Base-by-base conservation (phyloP, 1,139 yeast genomes). In the Barnettozyma hawaiiensis region DNA sequence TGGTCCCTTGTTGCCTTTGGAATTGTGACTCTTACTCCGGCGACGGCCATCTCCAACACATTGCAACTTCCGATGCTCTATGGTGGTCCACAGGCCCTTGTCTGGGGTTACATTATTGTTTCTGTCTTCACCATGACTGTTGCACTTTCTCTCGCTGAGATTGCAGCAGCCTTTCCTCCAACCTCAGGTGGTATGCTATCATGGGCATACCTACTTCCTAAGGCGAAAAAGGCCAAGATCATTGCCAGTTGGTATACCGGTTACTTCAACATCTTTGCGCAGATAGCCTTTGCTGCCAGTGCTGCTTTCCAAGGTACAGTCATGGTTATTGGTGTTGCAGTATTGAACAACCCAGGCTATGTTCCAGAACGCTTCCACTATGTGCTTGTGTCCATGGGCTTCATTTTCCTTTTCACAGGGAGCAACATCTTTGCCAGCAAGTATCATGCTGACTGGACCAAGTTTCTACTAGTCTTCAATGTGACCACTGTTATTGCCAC, bases 1-100 rank as follows among this genome's bases (percentile, higher is more conserved):
- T 46, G 57, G 47, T 58, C 66, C 12, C 57, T 66, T 46, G 55
- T 64, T 18, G 69, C 67, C 2, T 64, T 64, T 44, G 63, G 66
- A 15, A 61, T 65, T 35, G 61, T 63, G 29, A 59, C 63, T 28
- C 54, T 65, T 40, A 63, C 67, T 11, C 63, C 67, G 35, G 59
- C 66, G 57, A 59, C 66, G n/a, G 68, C 67, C 18, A 56, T 66
- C 37, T 60, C 62, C 22, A 62, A 62, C 37, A 58, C 66, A 11
- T 45, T 56, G 19, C 50, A 51, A 24, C 47, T 52, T 9, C 59
- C 59, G 2, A 46, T 63, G 35, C 35, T 40, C 3, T 48, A 47
- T 22, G 60, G 60, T 43, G 58, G 58, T 29, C 49, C 58, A 6
- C 57, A 54, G 37, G 51, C 51, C 12, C 48, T 55, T 3, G 54